Base-by-base conservation (phyloP, 2,329 filamentous ascomycete species). In the Aspergillus sp. region DNA sequence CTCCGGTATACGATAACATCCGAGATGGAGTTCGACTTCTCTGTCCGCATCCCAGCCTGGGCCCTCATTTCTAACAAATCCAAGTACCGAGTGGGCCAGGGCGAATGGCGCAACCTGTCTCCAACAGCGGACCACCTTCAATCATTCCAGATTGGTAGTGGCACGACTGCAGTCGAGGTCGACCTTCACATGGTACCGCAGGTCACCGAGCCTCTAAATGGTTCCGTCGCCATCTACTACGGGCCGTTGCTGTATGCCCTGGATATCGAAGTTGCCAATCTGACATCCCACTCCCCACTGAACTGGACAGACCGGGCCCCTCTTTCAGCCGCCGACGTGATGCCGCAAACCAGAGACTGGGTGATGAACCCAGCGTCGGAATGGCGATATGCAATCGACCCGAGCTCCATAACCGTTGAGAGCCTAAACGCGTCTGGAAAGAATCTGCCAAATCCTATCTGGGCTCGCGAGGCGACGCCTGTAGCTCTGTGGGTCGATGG, bases 21-120 rank as follows among this genome's bases (percentile, higher is more conserved):
- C 1, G 23, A 25, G 17, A 64, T 62, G 0, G 47, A 71, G 6
- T 79, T 81, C 61, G 67, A 70, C n/a, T 77, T 82, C 57, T 72
- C 76, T 56, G 66, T 82, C 48, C 74, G 80, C 17, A 73, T 82
- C n/a, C 80, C 80, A 3, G 55, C 56, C 8, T 82, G 80, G 80
- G 69, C 72, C 3, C 12, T 21, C 15, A 31, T 4, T 7, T 25
- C 23, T 7, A 33, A 14, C 15, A 33, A 9, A 1, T 48, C 27
- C 9, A 33, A 35, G 27, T 48, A 37, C 7, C 27, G 27, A 3
- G n/a, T 15, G 8, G 27, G 27, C 9, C 8, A 19, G 64, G 69
- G 17, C 53, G 59, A n/a, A 62, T 58, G 31, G 62, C 66, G 15
- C 62, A 61, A 31, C 58, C 67, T 19, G 58, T 66, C 37, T 51